A percentile compares a stretch with the other conserved stretches of the same genome.
phyloP scores from a whole-genome alignment of 805 yeast species.

The Candida adriatica region DNA sequence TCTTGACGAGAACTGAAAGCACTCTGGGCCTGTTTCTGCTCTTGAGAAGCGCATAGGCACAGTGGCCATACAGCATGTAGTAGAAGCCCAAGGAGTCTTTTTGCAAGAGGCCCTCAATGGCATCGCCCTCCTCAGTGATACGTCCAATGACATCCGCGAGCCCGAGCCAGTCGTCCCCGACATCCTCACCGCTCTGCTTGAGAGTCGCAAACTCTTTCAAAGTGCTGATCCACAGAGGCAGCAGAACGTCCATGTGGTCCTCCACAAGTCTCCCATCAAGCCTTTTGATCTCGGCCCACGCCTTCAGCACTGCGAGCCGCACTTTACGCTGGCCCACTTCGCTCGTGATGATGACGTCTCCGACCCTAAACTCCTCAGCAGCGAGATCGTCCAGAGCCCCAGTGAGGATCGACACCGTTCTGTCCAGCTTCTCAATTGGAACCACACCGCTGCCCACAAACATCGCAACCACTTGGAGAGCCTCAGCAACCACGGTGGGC shows the following conservation, averaged over 20 bases:
- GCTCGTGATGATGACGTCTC: constrained; percentile 44
- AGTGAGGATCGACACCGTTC: constrained; percentile 60
- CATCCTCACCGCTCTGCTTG: constrained; percentile 37
- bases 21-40: constrained; percentile 28
- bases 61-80: constrained; percentile 76
- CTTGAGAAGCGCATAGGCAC: constrained; percentile 65
- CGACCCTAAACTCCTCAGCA: constrained; percentile 38
- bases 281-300: constrained; percentile 63
- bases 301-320: constrained; percentile 53
- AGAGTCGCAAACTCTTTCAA: constrained; percentile 68
- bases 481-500: constrained; percentile 66
- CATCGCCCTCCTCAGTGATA: constrained; percentile 43
- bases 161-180: constrained; percentile 65
- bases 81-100: constrained; percentile 61
- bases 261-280: constrained; percentile 32
- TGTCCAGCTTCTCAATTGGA: constrained; percentile 38
- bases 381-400: constrained; percentile 54
- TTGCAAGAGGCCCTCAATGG: constrained; percentile 41
- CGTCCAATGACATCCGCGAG: constrained; percentile 70
- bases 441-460: constrained; percentile 60
- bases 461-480: constrained; percentile 71
- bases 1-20: constrained; percentile 43
- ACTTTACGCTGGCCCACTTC: constrained; percentile 38
- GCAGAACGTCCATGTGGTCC: constrained; percentile 52
- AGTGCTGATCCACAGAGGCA: constrained; percentile 74